These are phyloP conservation scores for Nicotiana attenuata DNA, from an alignment of 257 asterid genomes.

Conservation along the genomic window DNA sequence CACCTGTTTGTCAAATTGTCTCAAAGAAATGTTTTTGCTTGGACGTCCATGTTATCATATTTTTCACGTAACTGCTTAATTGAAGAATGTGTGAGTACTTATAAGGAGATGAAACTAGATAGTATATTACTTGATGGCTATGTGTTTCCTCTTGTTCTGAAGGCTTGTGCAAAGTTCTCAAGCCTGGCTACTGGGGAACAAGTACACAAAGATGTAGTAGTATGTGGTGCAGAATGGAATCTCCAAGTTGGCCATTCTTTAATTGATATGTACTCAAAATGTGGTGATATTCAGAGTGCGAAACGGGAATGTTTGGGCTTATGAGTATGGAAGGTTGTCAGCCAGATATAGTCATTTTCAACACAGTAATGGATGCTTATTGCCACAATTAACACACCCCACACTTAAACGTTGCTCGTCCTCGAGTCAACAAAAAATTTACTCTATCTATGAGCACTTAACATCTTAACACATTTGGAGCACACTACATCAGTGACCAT, in stretches of 20 bases:
- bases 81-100: too few species aligned
- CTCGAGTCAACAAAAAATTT: too few species aligned
- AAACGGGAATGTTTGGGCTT: constrained; percentile 19
- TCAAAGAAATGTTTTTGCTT: constrained; percentile 34
- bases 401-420: too few species aligned
- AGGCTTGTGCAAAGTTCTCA: too few species aligned
- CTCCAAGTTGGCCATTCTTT: constrained; percentile 29
- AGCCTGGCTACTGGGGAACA: background rate
- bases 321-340: constrained; percentile 27
- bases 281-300: constrained; percentile 26
- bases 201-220: constrained; percentile 32
- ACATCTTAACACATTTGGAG: too few species aligned
- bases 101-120: too few species aligned
- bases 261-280: constrained; percentile 34
- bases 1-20: constrained; percentile 32
- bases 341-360: constrained; percentile 34
- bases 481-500: too few species aligned
- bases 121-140: too few species aligned
- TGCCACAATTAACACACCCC: constrained; percentile 20
- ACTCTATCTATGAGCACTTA: too few species aligned
- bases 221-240: constrained; percentile 23
- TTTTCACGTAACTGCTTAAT: too few species aligned
- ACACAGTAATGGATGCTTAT: constrained; percentile 36
- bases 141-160: too few species aligned
- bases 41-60: constrained; percentile 18